These are phyloP conservation scores for Allium fistulosum DNA, from an alignment of 106 monocot genomes.

Conservation along the genomic window DNA sequence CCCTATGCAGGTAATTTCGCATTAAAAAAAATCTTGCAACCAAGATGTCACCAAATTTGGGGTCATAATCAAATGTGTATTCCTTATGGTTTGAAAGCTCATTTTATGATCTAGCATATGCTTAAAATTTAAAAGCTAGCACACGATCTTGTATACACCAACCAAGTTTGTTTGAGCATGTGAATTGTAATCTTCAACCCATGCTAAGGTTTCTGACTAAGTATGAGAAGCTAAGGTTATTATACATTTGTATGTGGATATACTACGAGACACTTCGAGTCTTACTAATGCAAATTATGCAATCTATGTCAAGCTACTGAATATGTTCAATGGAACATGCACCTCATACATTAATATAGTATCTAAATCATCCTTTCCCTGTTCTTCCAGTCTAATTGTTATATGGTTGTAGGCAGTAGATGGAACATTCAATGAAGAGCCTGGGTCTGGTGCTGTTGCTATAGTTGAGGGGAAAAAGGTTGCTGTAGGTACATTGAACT, in stretches of 20 bases:
- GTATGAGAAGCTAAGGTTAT: no score
- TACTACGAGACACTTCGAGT: neutral
- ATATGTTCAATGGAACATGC: neutral
- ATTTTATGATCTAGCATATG: neutral
- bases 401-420: slow-evolving; percentile 34
- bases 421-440: slow-evolving; percentile 92
- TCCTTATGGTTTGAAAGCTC: neutral
- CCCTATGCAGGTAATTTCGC: slow-evolving; percentile 41
- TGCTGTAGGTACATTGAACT: slow-evolving; percentile 65
- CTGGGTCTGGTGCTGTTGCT: slow-evolving; percentile 87
- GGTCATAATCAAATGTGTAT: neutral
- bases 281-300: neutral
- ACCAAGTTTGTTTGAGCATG: neutral
- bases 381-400: neutral
- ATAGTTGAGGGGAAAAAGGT: slow-evolving; percentile 60
- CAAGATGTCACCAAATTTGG: neutral
- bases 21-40: neutral
- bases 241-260: no score
- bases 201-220: no score
- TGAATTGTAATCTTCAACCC: no score
- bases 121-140: no score
- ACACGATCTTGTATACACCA: no score
- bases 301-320: neutral
- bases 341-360: neutral
- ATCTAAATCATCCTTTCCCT: neutral